These are phyloP conservation scores for Cladophialophora psammophila DNA, from an alignment of 2,329 filamentous ascomycete species.

Conservation along the genomic window DNA sequence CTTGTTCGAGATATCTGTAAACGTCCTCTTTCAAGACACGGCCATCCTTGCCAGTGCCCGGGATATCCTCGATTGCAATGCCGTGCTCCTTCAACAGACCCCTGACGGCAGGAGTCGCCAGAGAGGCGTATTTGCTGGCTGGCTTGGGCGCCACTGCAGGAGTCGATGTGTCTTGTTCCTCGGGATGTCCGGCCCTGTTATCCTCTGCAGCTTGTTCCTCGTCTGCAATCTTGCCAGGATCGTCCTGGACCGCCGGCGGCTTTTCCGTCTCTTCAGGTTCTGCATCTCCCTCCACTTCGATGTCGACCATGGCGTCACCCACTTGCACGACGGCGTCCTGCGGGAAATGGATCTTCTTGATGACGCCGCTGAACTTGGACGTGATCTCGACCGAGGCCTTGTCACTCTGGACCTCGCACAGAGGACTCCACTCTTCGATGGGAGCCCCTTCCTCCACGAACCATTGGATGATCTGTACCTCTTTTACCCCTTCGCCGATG, in stretches of 20 bases:
- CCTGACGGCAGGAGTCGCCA: constrained; percentile 92
- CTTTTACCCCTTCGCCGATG: constrained; percentile 79
- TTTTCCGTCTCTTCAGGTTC: constrained; percentile 43
- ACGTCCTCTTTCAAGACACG: constrained; percentile 94
- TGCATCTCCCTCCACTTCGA: constrained; percentile 40
- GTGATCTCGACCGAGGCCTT: constrained; percentile 92
- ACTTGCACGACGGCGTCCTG: constrained; percentile 96
- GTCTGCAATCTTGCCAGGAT: constrained; percentile 47
- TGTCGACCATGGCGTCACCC: constrained; percentile 56
- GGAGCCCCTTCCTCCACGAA: constrained; percentile 95
- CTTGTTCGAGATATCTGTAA: constrained; percentile 69
- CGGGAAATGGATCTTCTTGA: constrained; percentile 96
- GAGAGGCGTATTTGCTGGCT: constrained; percentile 66
- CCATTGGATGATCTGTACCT: constrained; percentile 99
- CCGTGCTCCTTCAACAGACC: constrained; percentile 82
- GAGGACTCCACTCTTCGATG: constrained; percentile 96
- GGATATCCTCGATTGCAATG: constrained; percentile 78
- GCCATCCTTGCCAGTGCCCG: constrained; percentile 88
- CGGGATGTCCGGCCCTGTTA: constrained; percentile 46
- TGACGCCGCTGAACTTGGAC: constrained; percentile 90
- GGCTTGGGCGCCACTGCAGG: constrained; percentile 15
- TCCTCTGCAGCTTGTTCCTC: constrained; percentile 30
- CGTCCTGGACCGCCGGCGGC: constrained; percentile 61
- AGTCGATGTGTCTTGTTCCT: constrained; percentile 45
- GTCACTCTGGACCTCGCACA: constrained; percentile 98